Conservation (phyloP, 164 flowering plant species). For the Vitis amurensis region DNA sequence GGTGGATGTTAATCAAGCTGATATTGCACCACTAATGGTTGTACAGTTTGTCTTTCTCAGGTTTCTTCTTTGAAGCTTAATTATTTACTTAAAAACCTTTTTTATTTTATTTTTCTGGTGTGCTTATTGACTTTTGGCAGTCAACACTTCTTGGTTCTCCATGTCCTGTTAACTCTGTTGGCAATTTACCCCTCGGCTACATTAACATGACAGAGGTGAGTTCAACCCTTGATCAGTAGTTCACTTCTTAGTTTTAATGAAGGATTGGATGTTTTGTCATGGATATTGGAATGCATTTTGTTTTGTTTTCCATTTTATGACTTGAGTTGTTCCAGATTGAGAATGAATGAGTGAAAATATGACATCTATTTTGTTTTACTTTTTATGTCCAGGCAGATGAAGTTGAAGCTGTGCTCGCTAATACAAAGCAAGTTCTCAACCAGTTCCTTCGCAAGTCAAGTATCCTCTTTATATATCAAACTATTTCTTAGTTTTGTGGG, state of each 20-base stretch:
- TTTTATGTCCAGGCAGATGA: conserved; percentile 62
- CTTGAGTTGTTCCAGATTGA: conserved; percentile 6
- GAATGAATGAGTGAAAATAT: background rate
- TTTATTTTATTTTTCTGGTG: conserved; percentile 17
- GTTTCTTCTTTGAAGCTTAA: conserved; percentile 9
- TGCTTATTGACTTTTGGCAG: conserved; percentile 45
- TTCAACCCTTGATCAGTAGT: background rate
- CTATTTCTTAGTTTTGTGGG: background rate
- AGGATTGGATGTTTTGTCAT: background rate
- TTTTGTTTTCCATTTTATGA: background rate
- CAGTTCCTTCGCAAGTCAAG: conserved; percentile 92
- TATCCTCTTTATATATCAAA: conserved; percentile 49
- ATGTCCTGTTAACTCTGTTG: conserved; percentile 92
- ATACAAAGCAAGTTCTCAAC: conserved; percentile 86
- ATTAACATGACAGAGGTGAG: conserved; percentile 67
- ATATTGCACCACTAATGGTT: conserved; percentile 96
- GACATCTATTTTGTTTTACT: conserved; percentile 4
- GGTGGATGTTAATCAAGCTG: conserved; percentile 98
- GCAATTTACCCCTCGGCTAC: conserved; percentile 82
- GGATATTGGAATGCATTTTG: background rate
- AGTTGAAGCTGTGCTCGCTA: conserved; percentile 86
- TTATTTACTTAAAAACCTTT: background rate
- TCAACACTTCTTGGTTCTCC: conserved; percentile 91
- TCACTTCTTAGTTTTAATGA: background rate
- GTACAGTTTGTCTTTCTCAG: conserved; percentile 11